These are phyloP conservation scores for Malus orientalis DNA, from an alignment of 306 rosid species.

Conservation along the genomic window DNA sequence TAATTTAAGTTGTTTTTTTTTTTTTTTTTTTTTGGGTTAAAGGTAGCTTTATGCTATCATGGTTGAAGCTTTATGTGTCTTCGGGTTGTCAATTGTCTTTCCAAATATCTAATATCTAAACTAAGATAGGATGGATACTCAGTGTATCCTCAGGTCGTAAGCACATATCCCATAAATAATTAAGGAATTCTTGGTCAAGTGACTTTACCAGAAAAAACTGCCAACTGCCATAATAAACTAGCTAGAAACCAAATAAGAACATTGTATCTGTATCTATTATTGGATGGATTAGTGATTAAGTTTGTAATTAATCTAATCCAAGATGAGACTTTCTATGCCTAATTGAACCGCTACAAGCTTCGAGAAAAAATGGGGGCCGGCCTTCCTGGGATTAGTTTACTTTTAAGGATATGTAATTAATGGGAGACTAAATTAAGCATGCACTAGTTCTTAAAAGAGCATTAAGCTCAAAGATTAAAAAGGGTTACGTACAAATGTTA, in stretches of 20 bases:
- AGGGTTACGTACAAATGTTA: no score
- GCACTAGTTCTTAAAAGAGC: no score
- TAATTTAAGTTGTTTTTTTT: background rate
- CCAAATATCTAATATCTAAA: conserved; percentile 11
- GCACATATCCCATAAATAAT: conserved; percentile 23
- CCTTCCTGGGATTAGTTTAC: no score
- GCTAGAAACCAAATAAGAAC: conserved; percentile 21
- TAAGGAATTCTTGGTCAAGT: conserved; percentile 22
- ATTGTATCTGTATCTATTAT: background rate
- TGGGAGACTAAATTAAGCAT: no score
- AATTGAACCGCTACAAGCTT: background rate
- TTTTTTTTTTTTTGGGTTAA: background rate
- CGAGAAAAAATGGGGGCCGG: background rate
- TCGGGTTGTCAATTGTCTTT: background rate
- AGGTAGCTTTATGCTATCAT: background rate
- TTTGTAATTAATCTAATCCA: conserved; percentile 8
- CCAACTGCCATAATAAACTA: conserved; percentile 32
- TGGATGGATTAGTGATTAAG: background rate
- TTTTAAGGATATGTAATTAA: no score
- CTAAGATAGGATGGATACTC: conserved; percentile 7
- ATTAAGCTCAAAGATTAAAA: no score
- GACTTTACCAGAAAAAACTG: conserved; percentile 66
- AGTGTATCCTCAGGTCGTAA: conserved; percentile 26
- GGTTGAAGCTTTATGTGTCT: background rate
- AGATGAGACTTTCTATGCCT: background rate